phyloP scores from a whole-genome alignment of 495 filamentous ascomycete species.

The Penicillium soppii region DNA sequence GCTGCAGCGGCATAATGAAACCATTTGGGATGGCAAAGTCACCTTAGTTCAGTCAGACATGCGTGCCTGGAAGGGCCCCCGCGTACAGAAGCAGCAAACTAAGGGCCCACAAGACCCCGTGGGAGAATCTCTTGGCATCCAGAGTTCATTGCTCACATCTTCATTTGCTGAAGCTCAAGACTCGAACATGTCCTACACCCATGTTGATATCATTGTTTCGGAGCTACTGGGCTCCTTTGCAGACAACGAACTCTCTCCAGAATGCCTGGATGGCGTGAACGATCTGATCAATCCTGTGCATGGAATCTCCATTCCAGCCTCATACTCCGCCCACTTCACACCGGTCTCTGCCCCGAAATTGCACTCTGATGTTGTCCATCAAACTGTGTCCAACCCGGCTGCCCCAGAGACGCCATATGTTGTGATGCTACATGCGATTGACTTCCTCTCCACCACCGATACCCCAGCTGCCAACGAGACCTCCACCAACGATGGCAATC shows the following conservation, averaged over 20 bases:
- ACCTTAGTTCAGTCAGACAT: conserved; percentile 94
- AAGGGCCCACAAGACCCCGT: conserved; percentile 16
- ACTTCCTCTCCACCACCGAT: conserved; percentile 64
- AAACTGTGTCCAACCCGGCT: conserved; percentile 59
- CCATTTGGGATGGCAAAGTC: conserved; percentile 70
- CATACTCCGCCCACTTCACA: conserved; percentile 87
- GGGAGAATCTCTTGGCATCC: conserved; percentile 35
- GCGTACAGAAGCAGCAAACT: conserved; percentile 19
- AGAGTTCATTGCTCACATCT: conserved; percentile 25
- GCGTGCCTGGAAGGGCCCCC: conserved; percentile 84
- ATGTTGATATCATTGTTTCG: conserved; percentile 89
- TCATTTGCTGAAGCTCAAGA: conserved; percentile 5
- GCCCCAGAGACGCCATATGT: conserved; percentile 86
- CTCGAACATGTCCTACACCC: conserved; percentile 41
- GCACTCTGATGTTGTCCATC: conserved; percentile 70
- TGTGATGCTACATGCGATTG: conserved; percentile 84
- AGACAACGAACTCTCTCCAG: conserved; percentile 86
- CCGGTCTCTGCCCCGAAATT: conserved; percentile 89
- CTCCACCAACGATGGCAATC: conserved; percentile 14
- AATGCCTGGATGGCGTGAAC: conserved; percentile 89
- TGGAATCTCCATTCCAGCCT: conserved; percentile 90
- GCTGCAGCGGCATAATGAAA: conserved; percentile 79
- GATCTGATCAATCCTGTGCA: conserved; percentile 72
- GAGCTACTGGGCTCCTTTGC: conserved; percentile 92
- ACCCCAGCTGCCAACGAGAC: conserved; percentile 13